A percentile compares a stretch with the other conserved stretches of the same genome.
phyloP scores from a whole-genome alignment of 2,329 filamentous ascomycete genomes.

The Didymella sp. region DNA sequence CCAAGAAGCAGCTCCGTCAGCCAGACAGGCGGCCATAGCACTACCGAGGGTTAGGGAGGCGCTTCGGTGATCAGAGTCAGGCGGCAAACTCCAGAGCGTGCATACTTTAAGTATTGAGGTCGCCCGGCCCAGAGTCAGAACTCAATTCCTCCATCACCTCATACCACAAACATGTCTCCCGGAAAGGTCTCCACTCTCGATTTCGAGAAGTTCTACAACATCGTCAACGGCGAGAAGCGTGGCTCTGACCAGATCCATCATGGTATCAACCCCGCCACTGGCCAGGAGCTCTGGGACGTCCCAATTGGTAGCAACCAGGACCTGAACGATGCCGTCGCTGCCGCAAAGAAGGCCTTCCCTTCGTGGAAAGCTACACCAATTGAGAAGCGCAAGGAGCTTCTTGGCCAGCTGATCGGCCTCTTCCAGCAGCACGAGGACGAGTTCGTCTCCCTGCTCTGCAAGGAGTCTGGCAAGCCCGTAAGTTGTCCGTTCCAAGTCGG shows the following conservation, averaged over 20 bases:
- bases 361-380: constrained; percentile 52
- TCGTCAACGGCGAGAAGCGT: constrained; percentile 59
- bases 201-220: constrained; percentile 59
- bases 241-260: constrained; percentile 53
- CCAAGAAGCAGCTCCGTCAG: constrained; percentile 11
- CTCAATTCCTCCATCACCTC: constrained; percentile 2
- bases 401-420: constrained; percentile 36
- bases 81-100: not conserved
- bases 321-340: constrained; percentile 59
- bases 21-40: not conserved
- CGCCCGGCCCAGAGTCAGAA: not conserved
- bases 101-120: constrained; percentile 14
- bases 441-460: constrained; percentile 42
- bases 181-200: constrained; percentile 51
- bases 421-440: constrained; percentile 40
- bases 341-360: constrained; percentile 57
- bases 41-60: constrained; percentile 15
- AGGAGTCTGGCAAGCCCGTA: constrained; percentile 49
- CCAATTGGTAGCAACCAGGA: constrained; percentile 59
- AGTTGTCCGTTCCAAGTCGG: constrained; percentile 2
- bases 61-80: not conserved
- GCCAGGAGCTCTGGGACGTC: constrained; percentile 58
- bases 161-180: constrained; percentile 52
- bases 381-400: constrained; percentile 44
- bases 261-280: constrained; percentile 60